Base-by-base conservation (phyloP, 176 grass and related monocot genomes). In the Secale cereale region DNA sequence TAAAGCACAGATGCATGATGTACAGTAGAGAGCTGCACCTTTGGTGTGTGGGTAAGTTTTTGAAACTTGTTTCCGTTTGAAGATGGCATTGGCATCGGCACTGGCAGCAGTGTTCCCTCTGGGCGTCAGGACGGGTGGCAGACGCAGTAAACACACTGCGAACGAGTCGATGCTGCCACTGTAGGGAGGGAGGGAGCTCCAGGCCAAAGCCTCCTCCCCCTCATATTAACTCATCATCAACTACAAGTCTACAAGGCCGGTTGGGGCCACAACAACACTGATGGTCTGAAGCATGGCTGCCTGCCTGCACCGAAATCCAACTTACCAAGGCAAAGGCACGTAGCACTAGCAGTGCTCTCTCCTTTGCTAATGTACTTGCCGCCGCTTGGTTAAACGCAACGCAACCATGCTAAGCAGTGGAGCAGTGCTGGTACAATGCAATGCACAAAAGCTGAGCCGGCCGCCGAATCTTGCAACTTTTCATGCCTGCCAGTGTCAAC, bases 171-270 rank as follows among this genome's bases (percentile, higher is more conserved):
- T 27, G 79, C 26, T 54, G 28, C 45, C 22, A 22, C 74, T 70
- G 73, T 70, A 15, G 80, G 36, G 36, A 37, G 41, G 73, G 62
- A 15, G 80, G 36, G 36, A 37, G 41, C 41, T 13, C 41, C 41
- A 45, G 11, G 41, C 12, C 41, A 11, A 31, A 31, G 30, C n/a
- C 74, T 13, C 41, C 41, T 54, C 66, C 87, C 40, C 52, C 73
- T n/a, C n/a, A n/a, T 41, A 54, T 22, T 78, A 73, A 71, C 41
- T 22, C 78, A 65, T 70, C 87, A 43, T 84, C 41, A n/a, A 71
- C 59, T 41, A 20, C 48, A 77, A 27, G 32, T 61, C 56, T 59
- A 8, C 50, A 63, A 36, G 27, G 16, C 54, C 54, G 54, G 20
- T 25, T 25, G 37, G 70, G 39, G 23, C 2, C 37, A 17, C 0